A percentile compares a stretch with the other conserved stretches of the same genome.
Evolutionary conservation across 169 alveolate genomes (phyloP).

Genomic region (Cryptosporidium sp.): DNA sequence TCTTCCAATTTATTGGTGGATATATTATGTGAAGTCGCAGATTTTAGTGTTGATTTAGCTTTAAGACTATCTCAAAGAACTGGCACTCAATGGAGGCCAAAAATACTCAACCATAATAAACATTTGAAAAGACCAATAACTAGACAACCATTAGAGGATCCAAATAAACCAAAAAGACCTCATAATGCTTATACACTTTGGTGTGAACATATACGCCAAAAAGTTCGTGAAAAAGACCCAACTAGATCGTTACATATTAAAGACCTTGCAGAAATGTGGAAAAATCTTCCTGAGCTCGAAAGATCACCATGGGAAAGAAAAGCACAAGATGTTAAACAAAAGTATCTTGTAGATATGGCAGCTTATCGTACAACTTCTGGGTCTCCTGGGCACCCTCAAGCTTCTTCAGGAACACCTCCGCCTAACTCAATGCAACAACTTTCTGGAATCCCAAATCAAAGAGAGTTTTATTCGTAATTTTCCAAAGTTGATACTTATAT

Average conservation of each 20-base stretch:
- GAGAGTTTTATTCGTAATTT: slow-evolving; percentile 49
- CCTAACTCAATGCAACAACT: slow-evolving; percentile 34
- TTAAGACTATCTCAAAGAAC: slow-evolving; percentile 62
- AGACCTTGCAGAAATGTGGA: slow-evolving; percentile 75
- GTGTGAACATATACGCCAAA: slow-evolving; percentile 73
- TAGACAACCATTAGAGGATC: slow-evolving; percentile 67
- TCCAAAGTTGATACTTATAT: neutral
- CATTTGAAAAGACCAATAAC: slow-evolving; percentile 52
- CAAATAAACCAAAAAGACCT: slow-evolving; percentile 70
- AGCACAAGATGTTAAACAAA: slow-evolving; percentile 68
- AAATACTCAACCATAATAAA: slow-evolving; percentile 26
- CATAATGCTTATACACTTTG: slow-evolving; percentile 75
- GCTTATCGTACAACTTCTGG: slow-evolving; percentile 68
- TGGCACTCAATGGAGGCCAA: slow-evolving; percentile 70
- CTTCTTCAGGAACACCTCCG: slow-evolving; percentile 51
- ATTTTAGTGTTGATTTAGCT: slow-evolving; percentile 64
- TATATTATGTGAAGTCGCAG: slow-evolving; percentile 61
- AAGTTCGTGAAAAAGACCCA: slow-evolving; percentile 71
- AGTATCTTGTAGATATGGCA: slow-evolving; percentile 73
- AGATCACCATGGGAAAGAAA: slow-evolving; percentile 73
- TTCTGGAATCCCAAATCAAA: slow-evolving; percentile 69
- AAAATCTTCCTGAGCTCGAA: slow-evolving; percentile 66
- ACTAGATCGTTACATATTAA: slow-evolving; percentile 68
- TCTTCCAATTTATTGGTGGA: slow-evolving; percentile 53
- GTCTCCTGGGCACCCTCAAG: slow-evolving; percentile 61